Evolutionary conservation across 768 basidiomycete species (phyloP).

Genomic region (Serendipita sp.): DNA sequence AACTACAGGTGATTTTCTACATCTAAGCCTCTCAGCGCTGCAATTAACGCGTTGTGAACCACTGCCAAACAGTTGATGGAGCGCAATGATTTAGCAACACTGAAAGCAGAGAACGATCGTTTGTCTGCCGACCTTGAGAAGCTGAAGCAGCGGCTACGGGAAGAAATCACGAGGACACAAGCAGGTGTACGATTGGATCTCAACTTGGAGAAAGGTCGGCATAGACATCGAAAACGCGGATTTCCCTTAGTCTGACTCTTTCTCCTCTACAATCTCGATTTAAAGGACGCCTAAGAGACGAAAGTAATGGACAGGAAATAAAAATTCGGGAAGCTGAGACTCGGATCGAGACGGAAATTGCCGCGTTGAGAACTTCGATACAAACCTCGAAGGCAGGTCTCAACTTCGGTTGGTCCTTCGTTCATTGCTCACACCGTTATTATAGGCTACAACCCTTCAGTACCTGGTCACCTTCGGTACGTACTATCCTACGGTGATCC

Average conservation of each 20-base stretch:
- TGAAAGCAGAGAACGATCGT: conserved; percentile 95
- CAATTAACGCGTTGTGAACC: not conserved
- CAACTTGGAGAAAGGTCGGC: conserved; percentile 69
- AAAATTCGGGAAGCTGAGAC: conserved; percentile 98
- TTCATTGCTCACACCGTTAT: not conserved
- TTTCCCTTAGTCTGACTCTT: not conserved
- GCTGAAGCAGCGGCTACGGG: conserved; percentile 80
- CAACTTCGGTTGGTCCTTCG: not conserved
- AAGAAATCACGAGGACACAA: conserved; percentile 84
- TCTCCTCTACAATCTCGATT: not conserved
- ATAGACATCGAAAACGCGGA: not conserved
- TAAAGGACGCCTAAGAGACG: conserved; percentile 74
- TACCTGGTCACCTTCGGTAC: conserved; percentile 76
- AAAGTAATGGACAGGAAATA: conserved; percentile 75
- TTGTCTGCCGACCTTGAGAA: conserved; percentile 82
- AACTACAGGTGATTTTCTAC: conserved; percentile 59
- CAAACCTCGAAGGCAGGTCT: conserved; percentile 62
- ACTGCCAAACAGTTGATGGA: conserved; percentile 58
- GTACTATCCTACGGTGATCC: conserved; percentile 16
- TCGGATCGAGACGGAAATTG: conserved; percentile 90
- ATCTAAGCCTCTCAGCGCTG: not conserved
- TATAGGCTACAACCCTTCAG: conserved; percentile 67
- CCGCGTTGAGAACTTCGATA: conserved; percentile 63
- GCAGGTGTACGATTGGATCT: conserved; percentile 86
- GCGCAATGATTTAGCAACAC: conserved; percentile 88